Evolutionary conservation across 1,139 yeast species (phyloP).

Genomic region (Pichia sp.): DNA sequence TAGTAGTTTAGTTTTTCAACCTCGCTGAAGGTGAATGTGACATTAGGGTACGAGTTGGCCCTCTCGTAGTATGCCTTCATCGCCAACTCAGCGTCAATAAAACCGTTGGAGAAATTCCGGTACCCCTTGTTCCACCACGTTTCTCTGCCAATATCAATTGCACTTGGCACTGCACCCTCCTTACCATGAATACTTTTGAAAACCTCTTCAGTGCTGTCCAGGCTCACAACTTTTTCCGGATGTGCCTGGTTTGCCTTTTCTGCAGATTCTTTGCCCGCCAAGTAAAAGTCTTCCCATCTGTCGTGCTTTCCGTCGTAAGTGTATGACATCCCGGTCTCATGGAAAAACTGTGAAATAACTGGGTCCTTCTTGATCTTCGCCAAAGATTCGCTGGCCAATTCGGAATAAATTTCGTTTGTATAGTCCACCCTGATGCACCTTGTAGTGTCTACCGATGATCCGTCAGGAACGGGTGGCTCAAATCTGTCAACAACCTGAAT

Average conservation of each 20-base stretch:
- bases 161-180: conserved; percentile 2
- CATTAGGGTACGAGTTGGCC: conserved; percentile 16
- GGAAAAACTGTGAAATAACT: conserved; percentile 34
- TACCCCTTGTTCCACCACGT: conserved; percentile 24
- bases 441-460: conserved; percentile 38
- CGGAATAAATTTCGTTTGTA: conserved; percentile 34
- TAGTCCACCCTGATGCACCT: conserved; percentile 42
- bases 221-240: conserved; percentile 16
- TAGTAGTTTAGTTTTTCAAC: conserved; percentile 17
- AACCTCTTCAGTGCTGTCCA: conserved; percentile 19
- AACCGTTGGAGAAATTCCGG: conserved; percentile 23
- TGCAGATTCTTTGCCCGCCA: conserved; percentile 16
- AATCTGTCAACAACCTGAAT: conserved; percentile 24
- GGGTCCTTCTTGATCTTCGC: conserved; percentile 35
- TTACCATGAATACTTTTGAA: conserved; percentile 22
- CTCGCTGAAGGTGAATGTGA: conserved; percentile 21
- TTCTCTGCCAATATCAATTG: conserved; percentile 20
- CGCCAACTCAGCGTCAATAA: conserved; percentile 22
- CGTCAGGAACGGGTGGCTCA: conserved; percentile 36
- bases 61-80: conserved; percentile 25
- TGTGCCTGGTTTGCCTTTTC: conserved; percentile 15
- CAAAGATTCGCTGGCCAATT: conserved; percentile 38
- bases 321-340: conserved; percentile 29
- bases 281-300: conserved; percentile 23
- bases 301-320: conserved; percentile 24